These are phyloP conservation scores for Excoecaria agallocha DNA, from an alignment of 345 rosid genomes.

Conservation along the genomic window DNA sequence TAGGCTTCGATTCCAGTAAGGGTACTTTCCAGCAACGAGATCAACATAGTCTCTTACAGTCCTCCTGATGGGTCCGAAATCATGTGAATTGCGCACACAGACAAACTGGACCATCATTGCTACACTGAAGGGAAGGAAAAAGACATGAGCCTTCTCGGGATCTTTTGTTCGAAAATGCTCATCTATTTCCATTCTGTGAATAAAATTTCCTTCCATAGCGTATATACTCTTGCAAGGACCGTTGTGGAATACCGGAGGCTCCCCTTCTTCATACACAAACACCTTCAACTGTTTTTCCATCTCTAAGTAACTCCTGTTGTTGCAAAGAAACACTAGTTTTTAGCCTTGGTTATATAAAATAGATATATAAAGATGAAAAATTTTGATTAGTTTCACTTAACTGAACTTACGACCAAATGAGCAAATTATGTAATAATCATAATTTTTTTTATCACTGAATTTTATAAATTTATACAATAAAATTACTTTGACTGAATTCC, in stretches of 20 bases:
- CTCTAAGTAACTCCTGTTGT: slow-evolving; percentile 75
- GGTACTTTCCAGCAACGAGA: slow-evolving; percentile 52
- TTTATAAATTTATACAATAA: too few relatives aligned
- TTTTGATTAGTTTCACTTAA: too few relatives aligned
- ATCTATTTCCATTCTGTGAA: slow-evolving; percentile 45
- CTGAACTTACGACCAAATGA: too few relatives aligned
- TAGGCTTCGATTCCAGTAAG: slow-evolving; percentile 76
- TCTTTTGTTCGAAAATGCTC: slow-evolving; percentile 48
- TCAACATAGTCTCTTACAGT: slow-evolving; percentile 64
- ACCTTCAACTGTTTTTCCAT: slow-evolving; percentile 83
- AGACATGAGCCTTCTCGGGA: slow-evolving; percentile 68
- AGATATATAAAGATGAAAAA: too few relatives aligned
- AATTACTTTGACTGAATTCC: too few relatives aligned
- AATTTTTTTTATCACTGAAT: too few relatives aligned
- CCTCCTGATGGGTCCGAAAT: slow-evolving; percentile 59
- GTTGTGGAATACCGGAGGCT: slow-evolving; percentile 77
- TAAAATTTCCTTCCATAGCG: slow-evolving; percentile 84
- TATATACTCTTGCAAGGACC: slow-evolving; percentile 96
- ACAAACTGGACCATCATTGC: slow-evolving; percentile 75
- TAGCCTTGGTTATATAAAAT: too few relatives aligned
- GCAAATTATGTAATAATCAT: too few relatives aligned
- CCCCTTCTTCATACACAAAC: slow-evolving; percentile 77
- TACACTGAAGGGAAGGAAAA: slow-evolving; percentile 76
- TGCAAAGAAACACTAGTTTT: not conserved
- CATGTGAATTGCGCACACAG: slow-evolving; percentile 58